These are phyloP conservation scores for Fusarium solani-melongenae DNA, from an alignment of 2,329 filamentous ascomycete species.

Conservation along the genomic window DNA sequence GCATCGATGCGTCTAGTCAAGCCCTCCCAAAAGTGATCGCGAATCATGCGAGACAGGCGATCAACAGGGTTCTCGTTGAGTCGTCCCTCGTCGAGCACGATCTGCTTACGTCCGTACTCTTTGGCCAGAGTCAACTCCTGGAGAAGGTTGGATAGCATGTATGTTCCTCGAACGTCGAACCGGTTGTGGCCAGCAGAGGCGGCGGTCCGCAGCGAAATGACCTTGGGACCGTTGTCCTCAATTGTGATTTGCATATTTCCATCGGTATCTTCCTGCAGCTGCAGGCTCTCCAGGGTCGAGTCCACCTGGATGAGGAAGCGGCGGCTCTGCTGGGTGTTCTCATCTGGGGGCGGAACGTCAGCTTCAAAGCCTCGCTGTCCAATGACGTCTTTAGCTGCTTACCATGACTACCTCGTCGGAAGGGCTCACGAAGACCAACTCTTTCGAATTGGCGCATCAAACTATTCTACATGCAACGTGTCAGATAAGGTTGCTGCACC, in stretches of 20 bases:
- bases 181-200: conserved; percentile 87
- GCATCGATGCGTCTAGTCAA: conserved; percentile 91
- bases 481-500: conserved; percentile 42
- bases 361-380: neutral
- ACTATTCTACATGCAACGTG: conserved; percentile 57
- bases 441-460: conserved; percentile 65
- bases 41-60: conserved; percentile 86
- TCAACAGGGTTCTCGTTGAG: conserved; percentile 96
- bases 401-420: conserved; percentile 70
- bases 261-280: conserved; percentile 91
- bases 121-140: conserved; percentile 95
- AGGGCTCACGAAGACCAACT: conserved; percentile 63
- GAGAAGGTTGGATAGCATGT: conserved; percentile 95
- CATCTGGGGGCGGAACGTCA: conserved; percentile 66
- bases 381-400: conserved; percentile 36
- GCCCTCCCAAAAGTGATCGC: conserved; percentile 91
- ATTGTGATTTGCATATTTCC: conserved; percentile 97
- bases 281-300: conserved; percentile 80
- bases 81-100: conserved; percentile 89
- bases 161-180: conserved; percentile 93
- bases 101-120: conserved; percentile 88
- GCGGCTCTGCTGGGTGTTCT: conserved; percentile 72
- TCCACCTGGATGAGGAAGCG: conserved; percentile 91
- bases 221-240: conserved; percentile 93
- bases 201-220: conserved; percentile 85